Evolutionary conservation across 2,329 filamentous ascomycete species (phyloP), one percentile per base, ranked within the genome.

Genomic region (Paradendryphiella salina): DNA sequence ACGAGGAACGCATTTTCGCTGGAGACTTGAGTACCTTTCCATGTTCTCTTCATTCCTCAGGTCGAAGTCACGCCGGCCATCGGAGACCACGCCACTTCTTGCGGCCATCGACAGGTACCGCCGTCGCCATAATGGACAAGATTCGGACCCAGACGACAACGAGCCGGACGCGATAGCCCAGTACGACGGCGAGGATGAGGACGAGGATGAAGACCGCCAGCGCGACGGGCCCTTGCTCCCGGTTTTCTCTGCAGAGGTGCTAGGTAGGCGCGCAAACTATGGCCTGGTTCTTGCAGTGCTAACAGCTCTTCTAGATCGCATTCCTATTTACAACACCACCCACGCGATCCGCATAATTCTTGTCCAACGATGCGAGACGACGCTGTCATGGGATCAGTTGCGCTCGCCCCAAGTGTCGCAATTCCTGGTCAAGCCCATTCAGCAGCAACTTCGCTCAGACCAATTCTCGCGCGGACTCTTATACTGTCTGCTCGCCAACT

Each of bases 331-430:
- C 78, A 88, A 86, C 72, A 85, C 95, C 60, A 96, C 92, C 21
- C 93, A 96, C 74, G 85, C 89, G 26, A 92, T 96, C 57, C 88
- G 93, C 60, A 85, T 91, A 45, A 82, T 96, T 49, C 86, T 97
- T 53, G 83, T 89, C 60, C 82, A 89, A 52, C 85, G 89, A 68
- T 96, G 90, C 73, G 93, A 97, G 76, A 96, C 92, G 1, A 93
- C 90, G 0, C 77, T 97, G 42, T 87, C 90, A 13, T 97, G 92
- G 92, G 93, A 97, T 59, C 93, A 97, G 72, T 80, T 97, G 56
- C 85, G 92, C 57, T 96, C 91, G n/a, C 93, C 93, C 3, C 93
- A 97, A 71, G 87, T 97, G 49, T 96, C 91, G 13, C 92, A 96
- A 69, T 97, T 97, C 71, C 82, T 97, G 29, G 83, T 96, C 69